Evolutionary conservation across 805 yeast genomes (phyloP).

Genomic region (Saturnispora galanensis): DNA sequence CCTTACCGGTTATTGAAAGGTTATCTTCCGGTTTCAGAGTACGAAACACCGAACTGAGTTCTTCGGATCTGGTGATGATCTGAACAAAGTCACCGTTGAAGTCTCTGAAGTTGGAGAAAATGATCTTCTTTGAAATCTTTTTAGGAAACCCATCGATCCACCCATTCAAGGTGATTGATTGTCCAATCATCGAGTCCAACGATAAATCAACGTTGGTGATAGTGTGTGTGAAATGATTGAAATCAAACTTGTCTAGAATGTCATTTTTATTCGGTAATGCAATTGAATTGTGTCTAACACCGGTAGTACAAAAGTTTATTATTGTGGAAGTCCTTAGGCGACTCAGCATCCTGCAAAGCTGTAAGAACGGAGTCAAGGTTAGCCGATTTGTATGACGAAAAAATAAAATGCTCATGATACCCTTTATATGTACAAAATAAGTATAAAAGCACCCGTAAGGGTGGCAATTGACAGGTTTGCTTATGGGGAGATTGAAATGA

Average conservation of each 20-base stretch:
- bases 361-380: too few relatives aligned
- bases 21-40: slow-evolving; percentile 64
- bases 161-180: slow-evolving; percentile 53
- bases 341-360: neutral
- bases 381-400: too few relatives aligned
- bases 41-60: slow-evolving; percentile 31
- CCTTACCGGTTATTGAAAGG: slow-evolving; percentile 51
- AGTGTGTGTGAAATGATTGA: slow-evolving; percentile 22
- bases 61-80: slow-evolving; percentile 34
- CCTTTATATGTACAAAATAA: slow-evolving; percentile 1
- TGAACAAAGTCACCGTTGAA: slow-evolving; percentile 58
- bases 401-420: neutral
- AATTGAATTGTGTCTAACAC: neutral
- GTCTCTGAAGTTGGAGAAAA: slow-evolving; percentile 74
- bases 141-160: slow-evolving; percentile 77
- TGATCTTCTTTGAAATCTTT: slow-evolving; percentile 50
- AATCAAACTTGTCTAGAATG: slow-evolving; percentile 22
- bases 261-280: slow-evolving; percentile 15
- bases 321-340: neutral
- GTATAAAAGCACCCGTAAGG: too few relatives aligned
- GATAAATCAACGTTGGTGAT: slow-evolving; percentile 14
- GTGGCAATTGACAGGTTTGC: neutral
- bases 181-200: slow-evolving; percentile 7
- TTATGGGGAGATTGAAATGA: slow-evolving; percentile 14
- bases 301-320: slow-evolving; percentile 1